A percentile compares a stretch with the other conserved stretches of the same genome.
Conservation (phyloP, 192 early-diverging fungal genomes). For the Backusella westeae region DNA sequence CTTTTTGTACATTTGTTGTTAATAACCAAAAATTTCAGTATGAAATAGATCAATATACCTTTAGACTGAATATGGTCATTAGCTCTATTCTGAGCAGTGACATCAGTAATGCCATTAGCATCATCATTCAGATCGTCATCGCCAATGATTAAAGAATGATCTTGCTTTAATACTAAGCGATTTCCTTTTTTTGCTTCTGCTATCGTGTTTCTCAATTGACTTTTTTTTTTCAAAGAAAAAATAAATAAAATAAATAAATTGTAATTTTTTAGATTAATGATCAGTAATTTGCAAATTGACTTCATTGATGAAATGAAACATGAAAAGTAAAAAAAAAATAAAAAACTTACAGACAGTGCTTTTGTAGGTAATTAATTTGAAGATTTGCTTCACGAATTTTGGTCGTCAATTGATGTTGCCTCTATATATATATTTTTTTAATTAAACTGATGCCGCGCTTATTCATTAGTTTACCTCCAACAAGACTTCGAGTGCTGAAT, state of each 20-base stretch:
- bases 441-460: background rate
- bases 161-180: background rate
- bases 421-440: background rate
- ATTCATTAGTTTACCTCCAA: background rate
- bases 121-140: background rate
- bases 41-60: background rate
- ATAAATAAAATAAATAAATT: background rate
- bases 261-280: background rate
- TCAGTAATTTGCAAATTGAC: background rate
- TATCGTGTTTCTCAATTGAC: background rate
- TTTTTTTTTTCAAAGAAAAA: background rate
- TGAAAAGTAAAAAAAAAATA: background rate
- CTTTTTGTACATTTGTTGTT: too few species aligned
- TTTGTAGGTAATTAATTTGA: background rate
- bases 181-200: background rate
- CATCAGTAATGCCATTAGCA: background rate
- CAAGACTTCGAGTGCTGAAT: background rate
- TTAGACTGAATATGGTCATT: background rate
- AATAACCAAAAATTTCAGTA: too few species aligned
- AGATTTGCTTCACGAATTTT: background rate
- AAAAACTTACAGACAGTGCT: background rate
- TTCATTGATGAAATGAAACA: background rate
- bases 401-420: background rate
- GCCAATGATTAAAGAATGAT: background rate
- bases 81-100: background rate